Evolutionary conservation across 1,284 basidiomycete species (phyloP), one percentile per base, ranked within the genome.

Genomic region (Cerioporus squamosus): DNA sequence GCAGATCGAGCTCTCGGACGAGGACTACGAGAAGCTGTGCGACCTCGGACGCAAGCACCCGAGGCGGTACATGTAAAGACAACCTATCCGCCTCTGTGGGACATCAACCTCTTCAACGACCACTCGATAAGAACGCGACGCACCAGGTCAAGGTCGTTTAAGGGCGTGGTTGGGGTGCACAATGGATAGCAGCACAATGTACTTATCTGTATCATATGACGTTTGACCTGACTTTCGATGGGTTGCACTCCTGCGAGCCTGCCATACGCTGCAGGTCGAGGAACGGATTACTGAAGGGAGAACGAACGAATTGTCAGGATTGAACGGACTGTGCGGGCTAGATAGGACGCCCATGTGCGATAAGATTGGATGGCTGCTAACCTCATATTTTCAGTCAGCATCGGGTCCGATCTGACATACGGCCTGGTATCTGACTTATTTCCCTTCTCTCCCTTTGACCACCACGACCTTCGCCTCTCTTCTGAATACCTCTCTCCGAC

Each of bases 31-130:
- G 60, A 73, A 69, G 60, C 73, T 85, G 68, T 71, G 69, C 46
- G 74, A 77, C 2, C 77, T 92, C 57, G 88, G 86, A 4, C 72
- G 77, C 33, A 76, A 76, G 57, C 84, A 83, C 65, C 72, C 74
- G 49, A 78, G 79, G 53, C 78, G 91, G 51, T 88, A 80, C 76
- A 91, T 73, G 84, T 81, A 53, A 89, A 91, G 2, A 74, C 74
- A 68, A 79, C 77, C n/a, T 91, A 85, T 74, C 44, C 57, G 51
- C 81, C 82, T 12, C 76, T 74, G 59, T 93, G 90, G 91, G 80
- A 84, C 63, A 82, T 93, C 73, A 81, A 87, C 72, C 72, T 90
- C 53, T 93, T 92, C 69, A 77, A 77, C 54, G 87, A 88, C 70
- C 74, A n/a, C 73, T 72, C 39, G 91, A 93, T 78, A 75, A 80